A percentile compares a stretch with the other conserved stretches of the same genome.
These are phyloP conservation scores for Globisporangium solare DNA, from an alignment of 352 stramenopile genomes.

Conservation along the genomic window DNA sequence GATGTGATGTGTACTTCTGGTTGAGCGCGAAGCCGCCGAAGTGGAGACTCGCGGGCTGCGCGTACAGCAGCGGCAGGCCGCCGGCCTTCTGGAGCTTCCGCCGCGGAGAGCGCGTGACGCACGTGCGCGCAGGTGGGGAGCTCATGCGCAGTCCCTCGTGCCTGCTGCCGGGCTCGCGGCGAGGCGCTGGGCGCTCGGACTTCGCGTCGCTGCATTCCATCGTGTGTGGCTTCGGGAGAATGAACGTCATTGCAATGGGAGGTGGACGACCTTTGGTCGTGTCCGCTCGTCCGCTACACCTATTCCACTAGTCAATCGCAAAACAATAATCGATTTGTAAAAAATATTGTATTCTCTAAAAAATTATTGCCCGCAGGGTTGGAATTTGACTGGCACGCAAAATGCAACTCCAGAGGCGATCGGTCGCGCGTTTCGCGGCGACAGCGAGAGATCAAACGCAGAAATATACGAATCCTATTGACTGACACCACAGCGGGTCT, in stretches of 20 bases:
- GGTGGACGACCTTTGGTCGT: conserved; percentile 6
- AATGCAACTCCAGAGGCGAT: conserved; percentile 6
- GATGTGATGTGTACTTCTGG: conserved; percentile 55
- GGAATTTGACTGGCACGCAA: background rate
- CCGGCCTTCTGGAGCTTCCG: conserved; percentile 19
- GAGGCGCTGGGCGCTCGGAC: conserved; percentile 4
- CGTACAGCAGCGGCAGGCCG: conserved; percentile 34
- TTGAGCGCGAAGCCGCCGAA: conserved; percentile 82
- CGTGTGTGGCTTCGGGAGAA: no score
- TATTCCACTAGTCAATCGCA: background rate
- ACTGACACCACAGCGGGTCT: background rate
- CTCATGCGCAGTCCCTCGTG: conserved; percentile 13
- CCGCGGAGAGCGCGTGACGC: conserved; percentile 18
- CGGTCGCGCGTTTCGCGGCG: background rate
- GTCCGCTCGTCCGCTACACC: background rate
- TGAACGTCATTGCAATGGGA: background rate
- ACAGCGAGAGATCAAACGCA: background rate
- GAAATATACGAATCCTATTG: conserved; percentile 4
- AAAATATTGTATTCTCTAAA: no score
- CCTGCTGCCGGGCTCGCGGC: conserved; percentile 8
- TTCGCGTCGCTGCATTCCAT: conserved; percentile 12
- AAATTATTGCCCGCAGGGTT: conserved; percentile 1
- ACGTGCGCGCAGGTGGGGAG: conserved; percentile 10
- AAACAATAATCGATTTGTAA: background rate
- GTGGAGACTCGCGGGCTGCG: conserved; percentile 69